Conservation (phyloP, 1,284 basidiomycete genomes). For the Cutaneotrichosporon cutaneum region DNA sequence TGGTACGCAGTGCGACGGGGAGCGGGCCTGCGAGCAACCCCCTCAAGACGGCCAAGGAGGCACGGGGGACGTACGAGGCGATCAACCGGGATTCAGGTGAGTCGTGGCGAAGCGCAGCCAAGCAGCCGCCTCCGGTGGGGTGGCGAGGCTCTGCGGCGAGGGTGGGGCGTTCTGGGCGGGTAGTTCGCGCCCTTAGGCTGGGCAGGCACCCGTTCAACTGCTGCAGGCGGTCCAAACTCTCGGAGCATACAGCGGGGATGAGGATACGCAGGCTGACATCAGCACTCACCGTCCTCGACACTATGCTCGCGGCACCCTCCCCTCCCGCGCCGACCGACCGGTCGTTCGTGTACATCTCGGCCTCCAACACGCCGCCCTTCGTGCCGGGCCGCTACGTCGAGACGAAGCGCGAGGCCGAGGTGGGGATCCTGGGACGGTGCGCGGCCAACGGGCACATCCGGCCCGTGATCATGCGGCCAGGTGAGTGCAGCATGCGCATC, state of each 20-base stretch:
- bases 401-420: conserved; percentile 86
- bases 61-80: conserved; percentile 63
- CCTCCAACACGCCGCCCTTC: conserved; percentile 86
- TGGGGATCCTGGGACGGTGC: conserved; percentile 13
- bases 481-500: conserved; percentile 56
- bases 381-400: conserved; percentile 81
- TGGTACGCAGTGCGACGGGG: conserved; percentile 50
- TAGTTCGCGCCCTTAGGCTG: too few species aligned
- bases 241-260: too few species aligned
- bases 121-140: too few species aligned
- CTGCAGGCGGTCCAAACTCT: too few species aligned
- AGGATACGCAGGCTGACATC: conserved; percentile 24
- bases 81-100: conserved; percentile 88
- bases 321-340: conserved; percentile 18
- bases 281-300: conserved; percentile 65
- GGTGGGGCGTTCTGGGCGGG: too few species aligned
- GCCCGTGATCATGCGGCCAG: conserved; percentile 78
- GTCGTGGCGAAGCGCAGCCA: too few species aligned
- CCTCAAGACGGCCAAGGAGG: conserved; percentile 56
- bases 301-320: conserved; percentile 57
- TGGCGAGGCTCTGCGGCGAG: too few species aligned
- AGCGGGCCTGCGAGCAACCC: conserved; percentile 60
- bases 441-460: conserved; percentile 5
- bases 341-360: conserved; percentile 90
- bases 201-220: too few species aligned